Conservation (phyloP, 1,139 yeast genomes). For the Lodderomyces oxycetoniae region DNA sequence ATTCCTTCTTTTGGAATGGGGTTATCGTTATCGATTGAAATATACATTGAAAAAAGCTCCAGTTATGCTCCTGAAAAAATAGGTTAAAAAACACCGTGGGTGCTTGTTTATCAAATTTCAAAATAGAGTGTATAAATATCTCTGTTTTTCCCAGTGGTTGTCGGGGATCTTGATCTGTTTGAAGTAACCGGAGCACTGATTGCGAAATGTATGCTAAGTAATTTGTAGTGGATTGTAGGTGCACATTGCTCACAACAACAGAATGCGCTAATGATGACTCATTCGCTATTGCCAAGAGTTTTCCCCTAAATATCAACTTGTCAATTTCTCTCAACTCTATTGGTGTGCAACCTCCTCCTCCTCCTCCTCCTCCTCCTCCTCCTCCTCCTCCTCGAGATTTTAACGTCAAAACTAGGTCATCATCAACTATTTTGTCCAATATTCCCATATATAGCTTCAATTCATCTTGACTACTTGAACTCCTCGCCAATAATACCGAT, state of each 20-base stretch:
- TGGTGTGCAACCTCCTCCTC: no score
- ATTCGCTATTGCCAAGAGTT: constrained; percentile 21
- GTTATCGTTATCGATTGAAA: constrained; percentile 23
- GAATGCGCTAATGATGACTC: constrained; percentile 17
- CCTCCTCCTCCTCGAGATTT: constrained; percentile 8
- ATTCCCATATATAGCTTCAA: constrained; percentile 11
- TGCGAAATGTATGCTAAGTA: constrained; percentile 21
- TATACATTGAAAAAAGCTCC: constrained; percentile 18
- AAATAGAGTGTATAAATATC: constrained; percentile 22
- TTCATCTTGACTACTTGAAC: constrained; percentile 4
- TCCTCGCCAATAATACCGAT: constrained; percentile 2
- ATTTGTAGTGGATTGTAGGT: constrained; percentile 18
- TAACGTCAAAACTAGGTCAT: constrained; percentile 17
- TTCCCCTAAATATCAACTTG: constrained; percentile 35
- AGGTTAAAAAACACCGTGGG: constrained; percentile 20
- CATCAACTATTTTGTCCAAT: constrained; percentile 17
- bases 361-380: no score
- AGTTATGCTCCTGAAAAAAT: constrained; percentile 20
- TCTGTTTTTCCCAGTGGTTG: constrained; percentile 10
- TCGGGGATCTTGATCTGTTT: constrained; percentile 4
- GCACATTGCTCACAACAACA: constrained; percentile 10
- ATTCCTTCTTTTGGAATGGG: constrained; percentile 23
- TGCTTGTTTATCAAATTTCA: constrained; percentile 20
- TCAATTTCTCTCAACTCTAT: constrained; percentile 34
- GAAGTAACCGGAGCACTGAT: constrained; percentile 16